Conservation (phyloP, 1,139 yeast genomes). For the Taphrina betulina region DNA sequence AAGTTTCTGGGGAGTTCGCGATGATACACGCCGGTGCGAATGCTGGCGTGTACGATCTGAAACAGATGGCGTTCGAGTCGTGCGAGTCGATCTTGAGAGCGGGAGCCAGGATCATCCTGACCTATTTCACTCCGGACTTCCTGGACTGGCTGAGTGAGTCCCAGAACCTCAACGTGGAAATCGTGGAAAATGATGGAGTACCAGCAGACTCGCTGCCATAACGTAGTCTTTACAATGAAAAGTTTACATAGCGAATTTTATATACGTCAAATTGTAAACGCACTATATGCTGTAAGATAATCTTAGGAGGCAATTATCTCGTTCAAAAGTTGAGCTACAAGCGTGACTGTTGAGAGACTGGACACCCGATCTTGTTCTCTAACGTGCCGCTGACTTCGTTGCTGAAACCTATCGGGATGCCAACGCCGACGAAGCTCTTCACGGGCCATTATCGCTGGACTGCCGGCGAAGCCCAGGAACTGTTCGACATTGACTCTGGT, state of each 20-base stretch:
- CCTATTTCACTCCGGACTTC: conserved; percentile 94
- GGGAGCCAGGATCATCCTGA: conserved; percentile 87
- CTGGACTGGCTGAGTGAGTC: conserved; percentile 70
- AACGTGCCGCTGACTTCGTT: background rate
- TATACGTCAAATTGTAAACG: too few relatives aligned
- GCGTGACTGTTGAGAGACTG: background rate
- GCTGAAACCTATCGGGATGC: conserved; percentile 18
- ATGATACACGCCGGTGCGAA: conserved; percentile 99
- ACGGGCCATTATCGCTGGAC: background rate
- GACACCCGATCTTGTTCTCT: background rate
- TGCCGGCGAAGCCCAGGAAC: conserved; percentile 1
- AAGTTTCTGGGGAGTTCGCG: conserved; percentile 96
- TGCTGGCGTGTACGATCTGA: conserved; percentile 85
- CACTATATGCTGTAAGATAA: too few relatives aligned
- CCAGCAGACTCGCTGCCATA: conserved; percentile 24
- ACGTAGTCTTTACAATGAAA: too few relatives aligned
- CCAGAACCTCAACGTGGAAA: conserved; percentile 14
- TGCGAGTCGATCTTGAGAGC: conserved; percentile 92
- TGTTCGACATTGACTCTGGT: background rate
- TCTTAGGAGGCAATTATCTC: too few relatives aligned
- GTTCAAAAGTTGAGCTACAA: conserved; percentile 11
- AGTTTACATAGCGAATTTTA: too few relatives aligned
- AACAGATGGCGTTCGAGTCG: conserved; percentile 85
- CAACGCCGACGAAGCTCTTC: conserved; percentile 14
- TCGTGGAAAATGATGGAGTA: conserved; percentile 23